phyloP scores from a whole-genome alignment of 768 basidiomycete genomes.

The Lactarius psammicola region DNA sequence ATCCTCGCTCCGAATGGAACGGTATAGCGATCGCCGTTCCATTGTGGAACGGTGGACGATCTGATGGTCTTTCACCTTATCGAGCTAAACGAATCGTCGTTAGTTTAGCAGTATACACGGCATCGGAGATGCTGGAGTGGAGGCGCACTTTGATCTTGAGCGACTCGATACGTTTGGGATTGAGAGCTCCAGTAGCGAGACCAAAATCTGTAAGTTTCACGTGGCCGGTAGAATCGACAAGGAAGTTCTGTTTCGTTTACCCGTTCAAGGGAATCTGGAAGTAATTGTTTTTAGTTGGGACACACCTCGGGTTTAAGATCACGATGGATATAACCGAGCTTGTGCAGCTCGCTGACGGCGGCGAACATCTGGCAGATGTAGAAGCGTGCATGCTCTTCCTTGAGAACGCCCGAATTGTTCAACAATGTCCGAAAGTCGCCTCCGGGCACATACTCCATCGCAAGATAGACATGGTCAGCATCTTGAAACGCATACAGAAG shows the following conservation, averaged over 20 bases:
- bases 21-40: slow-evolving; percentile 92
- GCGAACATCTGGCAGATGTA: slow-evolving; percentile 99
- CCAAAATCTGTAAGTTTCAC: slow-evolving; percentile 99
- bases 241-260: slow-evolving; percentile 69
- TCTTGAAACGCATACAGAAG: slow-evolving; percentile 98
- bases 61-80: slow-evolving; percentile 93
- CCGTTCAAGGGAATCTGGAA: background rate
- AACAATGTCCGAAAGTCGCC: slow-evolving; percentile 97
- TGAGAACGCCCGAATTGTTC: slow-evolving; percentile 96
- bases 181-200: slow-evolving; percentile 92
- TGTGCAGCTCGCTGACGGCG: slow-evolving; percentile 90
- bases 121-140: background rate
- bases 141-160: slow-evolving; percentile 79
- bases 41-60: slow-evolving; percentile 88
- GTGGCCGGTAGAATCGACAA: slow-evolving; percentile 93
- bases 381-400: slow-evolving; percentile 95
- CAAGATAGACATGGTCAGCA: slow-evolving; percentile 84
- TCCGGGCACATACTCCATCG: slow-evolving; percentile 99
- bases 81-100: slow-evolving; percentile 55
- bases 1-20: slow-evolving; percentile 85
- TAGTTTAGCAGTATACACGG: background rate
- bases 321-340: slow-evolving; percentile 96
- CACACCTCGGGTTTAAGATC: slow-evolving; percentile 95
- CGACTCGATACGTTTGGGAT: slow-evolving; percentile 91
- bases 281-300: background rate